Conservation (phyloP, 306 rosid species). For the Sophora flavescens region DNA sequence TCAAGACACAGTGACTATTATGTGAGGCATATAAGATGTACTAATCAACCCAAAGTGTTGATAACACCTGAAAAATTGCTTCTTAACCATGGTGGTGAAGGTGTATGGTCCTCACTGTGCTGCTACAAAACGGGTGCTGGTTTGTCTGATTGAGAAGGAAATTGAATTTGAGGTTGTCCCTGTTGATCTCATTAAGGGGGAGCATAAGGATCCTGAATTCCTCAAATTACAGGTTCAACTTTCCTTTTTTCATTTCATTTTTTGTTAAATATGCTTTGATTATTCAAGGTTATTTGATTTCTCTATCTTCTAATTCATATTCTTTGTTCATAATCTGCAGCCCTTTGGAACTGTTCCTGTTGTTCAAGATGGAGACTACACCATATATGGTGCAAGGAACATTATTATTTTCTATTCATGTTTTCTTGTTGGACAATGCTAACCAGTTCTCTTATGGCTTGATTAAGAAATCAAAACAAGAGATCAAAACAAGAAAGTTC, state of each 20-base stretch:
- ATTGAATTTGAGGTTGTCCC: constrained; percentile 58
- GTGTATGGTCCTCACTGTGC: constrained; percentile 57
- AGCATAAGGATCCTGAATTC: constrained; percentile 51
- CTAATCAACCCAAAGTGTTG: background rate
- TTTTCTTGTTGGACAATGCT: background rate
- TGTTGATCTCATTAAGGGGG: constrained; percentile 41
- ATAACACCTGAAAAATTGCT: background rate
- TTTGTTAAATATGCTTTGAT: background rate
- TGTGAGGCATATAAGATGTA: background rate
- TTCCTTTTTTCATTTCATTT: background rate
- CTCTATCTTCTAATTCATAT: background rate
- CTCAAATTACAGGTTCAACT: constrained; percentile 56
- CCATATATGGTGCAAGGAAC: constrained; percentile 43
- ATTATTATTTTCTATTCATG: too few relatives aligned
- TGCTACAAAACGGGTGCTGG: constrained; percentile 48
- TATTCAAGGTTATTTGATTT: constrained; percentile 5
- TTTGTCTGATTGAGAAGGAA: constrained; percentile 54
- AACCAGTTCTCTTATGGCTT: too few relatives aligned
- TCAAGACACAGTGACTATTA: too few relatives aligned
- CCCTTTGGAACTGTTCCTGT: constrained; percentile 60
- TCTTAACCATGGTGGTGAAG: constrained; percentile 57
- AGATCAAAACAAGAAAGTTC: too few relatives aligned
- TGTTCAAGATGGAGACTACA: constrained; percentile 58
- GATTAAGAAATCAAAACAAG: background rate
- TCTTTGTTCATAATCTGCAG: constrained; percentile 39